Evolutionary conservation across 352 stramenopile genomes (phyloP).

Genomic region (Pythium insidiosum): DNA sequence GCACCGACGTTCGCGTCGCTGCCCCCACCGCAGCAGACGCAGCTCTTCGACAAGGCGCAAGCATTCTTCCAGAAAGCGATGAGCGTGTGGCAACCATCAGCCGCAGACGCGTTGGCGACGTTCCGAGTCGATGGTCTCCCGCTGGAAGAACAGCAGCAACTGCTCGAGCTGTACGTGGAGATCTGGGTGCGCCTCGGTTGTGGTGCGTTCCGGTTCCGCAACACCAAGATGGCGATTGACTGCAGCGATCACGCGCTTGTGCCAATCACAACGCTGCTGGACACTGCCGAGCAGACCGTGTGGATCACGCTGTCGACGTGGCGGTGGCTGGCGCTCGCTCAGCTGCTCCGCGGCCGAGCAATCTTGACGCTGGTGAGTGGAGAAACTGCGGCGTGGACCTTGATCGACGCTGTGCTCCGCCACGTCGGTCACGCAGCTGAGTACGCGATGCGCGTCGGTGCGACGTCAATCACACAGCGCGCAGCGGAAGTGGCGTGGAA

Average conservation of each 20-base stretch:
- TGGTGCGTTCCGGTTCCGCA: conserved; percentile 39
- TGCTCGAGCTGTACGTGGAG: conserved; percentile 57
- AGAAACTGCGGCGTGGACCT: conserved; percentile 28
- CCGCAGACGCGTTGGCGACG: conserved; percentile 20
- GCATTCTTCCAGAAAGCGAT: conserved; percentile 52
- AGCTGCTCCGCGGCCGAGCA: conserved; percentile 42
- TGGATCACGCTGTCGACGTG: conserved; percentile 25
- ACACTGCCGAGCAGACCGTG: conserved; percentile 9
- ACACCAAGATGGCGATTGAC: conserved; percentile 42
- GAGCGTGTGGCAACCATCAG: conserved; percentile 32
- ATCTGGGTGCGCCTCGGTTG: conserved; percentile 64
- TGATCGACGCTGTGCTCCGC: conserved; percentile 38
- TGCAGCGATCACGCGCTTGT: conserved; percentile 35
- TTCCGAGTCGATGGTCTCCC: conserved; percentile 15
- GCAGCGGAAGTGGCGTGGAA: conserved; percentile 80
- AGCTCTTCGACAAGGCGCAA: conserved; percentile 35
- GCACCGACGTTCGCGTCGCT: neutral
- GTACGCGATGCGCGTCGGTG: conserved; percentile 23
- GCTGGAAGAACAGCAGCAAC: conserved; percentile 48
- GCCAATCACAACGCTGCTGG: conserved; percentile 13
- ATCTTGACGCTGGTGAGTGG: conserved; percentile 40
- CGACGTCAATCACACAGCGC: conserved; percentile 24
- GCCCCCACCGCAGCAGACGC: conserved; percentile 15
- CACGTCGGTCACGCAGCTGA: conserved; percentile 46
- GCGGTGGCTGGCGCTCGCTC: conserved; percentile 64